Percentiles rank a stretch among this genome's conserved stretches.
Evolutionary conservation across 31 red algal genomes (phyloP).

Genomic region (Bonnemaisonia californica): DNA sequence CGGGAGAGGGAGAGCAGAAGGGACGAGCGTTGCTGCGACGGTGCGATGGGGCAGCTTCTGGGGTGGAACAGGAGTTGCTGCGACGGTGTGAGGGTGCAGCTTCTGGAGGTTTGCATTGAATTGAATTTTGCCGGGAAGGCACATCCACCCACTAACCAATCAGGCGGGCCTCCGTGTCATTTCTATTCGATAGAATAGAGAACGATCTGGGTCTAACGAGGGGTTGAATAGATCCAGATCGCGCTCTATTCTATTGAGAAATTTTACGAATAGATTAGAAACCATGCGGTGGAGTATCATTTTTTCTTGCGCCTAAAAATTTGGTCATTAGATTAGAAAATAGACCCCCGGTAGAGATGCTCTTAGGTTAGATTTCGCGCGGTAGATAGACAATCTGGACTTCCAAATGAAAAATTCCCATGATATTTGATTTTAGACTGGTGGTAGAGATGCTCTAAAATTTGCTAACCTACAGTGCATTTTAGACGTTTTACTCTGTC

Average conservation of each 20-base stretch:
- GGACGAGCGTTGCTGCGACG: not conserved
- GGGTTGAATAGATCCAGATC: constrained; percentile 5
- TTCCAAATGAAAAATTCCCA: too few relatives aligned
- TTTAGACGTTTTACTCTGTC: too few relatives aligned
- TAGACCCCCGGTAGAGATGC: constrained; percentile 34
- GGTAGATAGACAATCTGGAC: too few relatives aligned
- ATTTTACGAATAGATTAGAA: constrained; percentile 34
- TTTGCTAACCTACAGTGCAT: too few relatives aligned
- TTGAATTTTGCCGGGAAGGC: not conserved
- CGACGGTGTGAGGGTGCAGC: too few relatives aligned
- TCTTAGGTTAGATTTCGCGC: too few relatives aligned
- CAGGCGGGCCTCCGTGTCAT: constrained; percentile 7
- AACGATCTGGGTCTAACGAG: constrained; percentile 1
- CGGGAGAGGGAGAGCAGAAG: not conserved
- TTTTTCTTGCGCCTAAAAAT: too few relatives aligned
- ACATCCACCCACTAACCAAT: not conserved
- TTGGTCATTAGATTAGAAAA: not conserved
- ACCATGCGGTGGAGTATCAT: constrained; percentile 5
- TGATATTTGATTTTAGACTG: too few relatives aligned
- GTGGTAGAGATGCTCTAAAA: too few relatives aligned
- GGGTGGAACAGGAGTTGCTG: too few relatives aligned
- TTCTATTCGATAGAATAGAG: constrained; percentile 38
- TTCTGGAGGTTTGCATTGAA: constrained; percentile 15
- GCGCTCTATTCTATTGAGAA: constrained; percentile 21
- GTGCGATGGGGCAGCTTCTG: not conserved